Conservation (phyloP, 2,329 filamentous ascomycete genomes). For the Thyridium curvatum region DNA sequence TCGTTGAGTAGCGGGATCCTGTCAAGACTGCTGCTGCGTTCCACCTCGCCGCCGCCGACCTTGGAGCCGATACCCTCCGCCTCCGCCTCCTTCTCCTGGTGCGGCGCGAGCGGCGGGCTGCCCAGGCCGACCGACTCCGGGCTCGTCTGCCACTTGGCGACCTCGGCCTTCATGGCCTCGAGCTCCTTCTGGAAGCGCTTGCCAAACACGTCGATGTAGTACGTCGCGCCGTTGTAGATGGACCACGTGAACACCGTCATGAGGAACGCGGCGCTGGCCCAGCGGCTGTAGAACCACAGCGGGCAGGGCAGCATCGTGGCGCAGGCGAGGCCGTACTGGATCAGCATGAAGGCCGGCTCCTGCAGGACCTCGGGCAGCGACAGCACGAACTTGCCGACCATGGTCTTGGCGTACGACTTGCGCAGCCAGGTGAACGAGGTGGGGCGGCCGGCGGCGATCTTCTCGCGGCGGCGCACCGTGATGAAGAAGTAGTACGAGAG, state of each 20-base stretch:
- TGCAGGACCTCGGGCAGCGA: constrained; percentile 69
- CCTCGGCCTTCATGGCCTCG: constrained; percentile 80
- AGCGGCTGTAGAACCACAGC: constrained; percentile 87
- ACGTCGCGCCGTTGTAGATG: constrained; percentile 94
- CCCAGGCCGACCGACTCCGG: constrained; percentile 13
- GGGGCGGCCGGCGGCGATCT: constrained; percentile 90
- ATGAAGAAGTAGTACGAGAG: constrained; percentile 90
- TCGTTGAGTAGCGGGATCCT: constrained; percentile 51
- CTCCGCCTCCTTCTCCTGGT: constrained; percentile 11
- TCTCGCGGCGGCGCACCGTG: constrained; percentile 86
- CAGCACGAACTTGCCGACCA: constrained; percentile 82
- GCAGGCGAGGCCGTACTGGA: constrained; percentile 87
- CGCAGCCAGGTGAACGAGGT: constrained; percentile 98
- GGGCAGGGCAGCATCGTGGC: constrained; percentile 93
- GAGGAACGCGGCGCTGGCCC: constrained; percentile 72
- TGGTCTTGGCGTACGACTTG: constrained; percentile 81
- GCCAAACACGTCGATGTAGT: constrained; percentile 97
- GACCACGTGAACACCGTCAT: constrained; percentile 85
- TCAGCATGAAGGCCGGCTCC: constrained; percentile 89
- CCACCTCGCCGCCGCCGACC: constrained; percentile 18
- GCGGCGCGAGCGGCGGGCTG: constrained; percentile 10
- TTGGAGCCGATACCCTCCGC: too few species aligned
- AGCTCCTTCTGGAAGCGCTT: constrained; percentile 95
- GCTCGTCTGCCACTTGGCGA: constrained; percentile 73
- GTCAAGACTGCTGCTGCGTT: constrained; percentile 33